These are phyloP conservation scores for Inonotus obliquus DNA, from an alignment of 1,284 basidiomycete species.

Conservation along the genomic window DNA sequence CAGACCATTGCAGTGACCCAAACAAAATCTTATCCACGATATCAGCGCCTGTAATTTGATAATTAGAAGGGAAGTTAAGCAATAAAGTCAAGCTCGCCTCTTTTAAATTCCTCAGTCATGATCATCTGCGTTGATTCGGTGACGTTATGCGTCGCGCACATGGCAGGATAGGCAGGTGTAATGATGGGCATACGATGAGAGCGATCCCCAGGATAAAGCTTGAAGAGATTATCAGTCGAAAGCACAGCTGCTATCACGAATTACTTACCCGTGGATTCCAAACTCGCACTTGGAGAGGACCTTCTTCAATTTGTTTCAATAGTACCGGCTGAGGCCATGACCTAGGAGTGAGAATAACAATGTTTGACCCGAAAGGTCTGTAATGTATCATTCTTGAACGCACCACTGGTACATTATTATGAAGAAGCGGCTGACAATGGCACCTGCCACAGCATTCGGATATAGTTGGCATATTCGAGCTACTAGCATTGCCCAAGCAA, in stretches of 20 bases:
- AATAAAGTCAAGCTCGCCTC: conserved; percentile 47
- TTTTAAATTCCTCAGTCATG: conserved; percentile 94
- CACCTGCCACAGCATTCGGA: conserved; percentile 90
- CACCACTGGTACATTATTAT: conserved; percentile 96
- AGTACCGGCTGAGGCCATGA: conserved; percentile 97
- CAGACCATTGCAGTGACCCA: conserved; percentile 83
- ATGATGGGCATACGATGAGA: conserved; percentile 99
- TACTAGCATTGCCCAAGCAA: conserved; percentile 98
- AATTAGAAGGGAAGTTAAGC: conserved; percentile 4
- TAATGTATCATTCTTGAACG: conserved; percentile 28
- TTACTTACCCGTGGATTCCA: conserved; percentile 93
- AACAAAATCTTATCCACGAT: conserved; percentile 92
- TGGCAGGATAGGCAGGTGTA: conserved; percentile 98
- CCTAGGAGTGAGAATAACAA: conserved; percentile 39
- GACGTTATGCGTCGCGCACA: conserved; percentile 99
- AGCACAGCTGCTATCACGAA: background rate
- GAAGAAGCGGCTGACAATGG: conserved; percentile 95
- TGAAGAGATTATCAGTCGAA: background rate
- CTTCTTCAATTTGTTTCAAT: conserved; percentile 94
- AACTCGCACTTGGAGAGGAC: conserved; percentile 84
- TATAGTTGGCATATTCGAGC: conserved; percentile 99
- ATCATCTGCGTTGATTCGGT: conserved; percentile 94
- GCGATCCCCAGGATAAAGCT: conserved; percentile 92
- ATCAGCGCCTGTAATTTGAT: conserved; percentile 61
- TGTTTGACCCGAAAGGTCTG: background rate